Evolutionary conservation across 2,329 filamentous ascomycete genomes (phyloP), one percentile per base, ranked within the genome.

Genomic region (Nakataea oryzae): DNA sequence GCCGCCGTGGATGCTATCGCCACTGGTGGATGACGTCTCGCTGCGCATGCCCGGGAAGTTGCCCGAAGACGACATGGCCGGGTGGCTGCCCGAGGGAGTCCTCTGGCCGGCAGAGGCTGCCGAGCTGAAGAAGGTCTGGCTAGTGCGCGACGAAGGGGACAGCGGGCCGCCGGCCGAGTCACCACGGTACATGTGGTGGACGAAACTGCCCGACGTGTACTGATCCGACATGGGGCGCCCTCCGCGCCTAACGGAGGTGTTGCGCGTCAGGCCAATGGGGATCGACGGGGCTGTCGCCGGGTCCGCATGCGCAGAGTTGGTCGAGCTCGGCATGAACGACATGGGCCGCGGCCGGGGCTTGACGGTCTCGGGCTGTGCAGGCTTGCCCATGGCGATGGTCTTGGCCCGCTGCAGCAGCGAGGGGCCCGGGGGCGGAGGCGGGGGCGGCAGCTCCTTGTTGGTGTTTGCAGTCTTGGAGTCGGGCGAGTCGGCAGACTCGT

Each of bases 121-220:
- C 34, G 50, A 66, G 74, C 78, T 67, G 76, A 74, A 89, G 75
- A 89, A 89, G 34, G 84, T 85, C 69, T 84, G 80, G 65, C 84
- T 83, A 71, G 83, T 78, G 64, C 87, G 76, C 68, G 86, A 75
- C 3, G 82, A 77, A 57, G 85, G 81, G 27, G 86, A 88, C 56
- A 83, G 79, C 11, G 86, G 82, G 4, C 84, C 82, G 27, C 88
- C 83, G 13, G 86, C 84, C 12, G 87, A 87, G 12, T 86, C 83
- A 17, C 88, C 88, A 70, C 87, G 88, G 77, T 96, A 96, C 89
- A 96, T 96, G 74, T 93, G 92, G 69, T 90, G 91, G 59, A 96
- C 88, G 32, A 96, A 84, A 64, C 82, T 85, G 9, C 69, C 70
- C 57, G 76, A 76, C 0, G 81, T 82, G 69, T 78, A 84, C 72